A percentile compares a stretch with the other conserved stretches of the same genome.
Evolutionary conservation across 225 moss, liverwort and hornwort genomes (phyloP).

Genomic region (Climacium dendroides): DNA sequence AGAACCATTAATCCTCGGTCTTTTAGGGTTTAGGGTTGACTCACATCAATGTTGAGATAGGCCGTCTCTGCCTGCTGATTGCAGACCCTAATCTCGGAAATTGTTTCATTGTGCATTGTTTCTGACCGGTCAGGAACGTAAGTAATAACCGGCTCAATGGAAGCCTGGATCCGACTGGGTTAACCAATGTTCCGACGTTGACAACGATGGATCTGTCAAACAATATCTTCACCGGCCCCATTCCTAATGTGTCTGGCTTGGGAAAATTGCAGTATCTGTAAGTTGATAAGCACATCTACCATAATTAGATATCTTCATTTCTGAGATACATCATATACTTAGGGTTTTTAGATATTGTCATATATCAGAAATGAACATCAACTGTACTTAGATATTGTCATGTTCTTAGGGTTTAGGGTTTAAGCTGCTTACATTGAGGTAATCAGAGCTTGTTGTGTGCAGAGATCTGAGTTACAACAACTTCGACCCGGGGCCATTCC

Average conservation of each 20-base stretch:
- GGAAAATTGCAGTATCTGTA: not conserved
- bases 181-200: not conserved
- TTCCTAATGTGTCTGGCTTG: not conserved
- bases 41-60: not conserved
- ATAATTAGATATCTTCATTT: not conserved
- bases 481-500: not conserved
- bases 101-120: not conserved
- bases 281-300: not conserved
- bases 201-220: conserved; percentile 6
- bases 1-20: not conserved
- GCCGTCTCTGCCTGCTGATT: not conserved
- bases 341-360: not conserved
- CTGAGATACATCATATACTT: not conserved
- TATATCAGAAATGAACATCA: not conserved
- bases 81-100: not conserved
- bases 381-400: not conserved
- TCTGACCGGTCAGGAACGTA: not conserved
- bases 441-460: not conserved
- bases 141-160: not conserved
- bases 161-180: not conserved
- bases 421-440: not conserved
- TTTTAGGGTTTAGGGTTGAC: not conserved
- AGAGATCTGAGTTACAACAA: conserved; percentile 29
- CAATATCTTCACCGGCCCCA: not conserved
- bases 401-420: no score